Conservation (phyloP, 441 rosid species). For the Populus tomentosa region DNA sequence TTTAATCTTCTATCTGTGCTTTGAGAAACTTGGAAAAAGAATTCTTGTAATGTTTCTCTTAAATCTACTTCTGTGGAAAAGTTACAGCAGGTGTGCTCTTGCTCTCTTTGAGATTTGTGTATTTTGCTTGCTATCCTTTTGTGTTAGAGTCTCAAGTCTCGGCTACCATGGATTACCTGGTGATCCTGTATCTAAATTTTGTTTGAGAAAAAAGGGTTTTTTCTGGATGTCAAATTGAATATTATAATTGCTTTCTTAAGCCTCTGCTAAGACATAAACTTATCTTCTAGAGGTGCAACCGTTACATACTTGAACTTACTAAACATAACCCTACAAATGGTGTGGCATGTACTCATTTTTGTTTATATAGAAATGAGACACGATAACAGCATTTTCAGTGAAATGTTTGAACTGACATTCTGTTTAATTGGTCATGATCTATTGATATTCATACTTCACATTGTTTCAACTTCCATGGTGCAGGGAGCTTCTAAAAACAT, state of each 20-base stretch:
- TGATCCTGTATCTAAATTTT: background rate
- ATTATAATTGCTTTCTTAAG: background rate
- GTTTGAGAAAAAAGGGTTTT: background rate
- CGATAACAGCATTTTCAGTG: background rate
- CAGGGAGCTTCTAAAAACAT: constrained; percentile 83
- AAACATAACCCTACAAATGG: background rate
- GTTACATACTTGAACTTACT: background rate
- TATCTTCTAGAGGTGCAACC: background rate
- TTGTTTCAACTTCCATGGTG: constrained; percentile 7
- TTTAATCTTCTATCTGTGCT: too few relatives aligned
- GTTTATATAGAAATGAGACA: background rate
- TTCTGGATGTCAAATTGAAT: background rate
- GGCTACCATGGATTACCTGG: background rate
- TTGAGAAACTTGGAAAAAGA: too few relatives aligned
- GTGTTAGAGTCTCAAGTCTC: background rate
- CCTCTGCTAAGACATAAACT: background rate
- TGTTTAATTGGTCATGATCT: background rate
- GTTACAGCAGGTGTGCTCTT: background rate
- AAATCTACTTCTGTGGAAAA: too few relatives aligned
- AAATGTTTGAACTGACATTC: background rate
- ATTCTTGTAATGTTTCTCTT: too few relatives aligned
- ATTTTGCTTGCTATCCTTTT: background rate
- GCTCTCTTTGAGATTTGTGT: background rate
- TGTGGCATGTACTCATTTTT: background rate
- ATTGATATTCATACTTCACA: background rate